Conservation (phyloP, 768 basidiomycete species). For the Strobilomyces confusus region DNA sequence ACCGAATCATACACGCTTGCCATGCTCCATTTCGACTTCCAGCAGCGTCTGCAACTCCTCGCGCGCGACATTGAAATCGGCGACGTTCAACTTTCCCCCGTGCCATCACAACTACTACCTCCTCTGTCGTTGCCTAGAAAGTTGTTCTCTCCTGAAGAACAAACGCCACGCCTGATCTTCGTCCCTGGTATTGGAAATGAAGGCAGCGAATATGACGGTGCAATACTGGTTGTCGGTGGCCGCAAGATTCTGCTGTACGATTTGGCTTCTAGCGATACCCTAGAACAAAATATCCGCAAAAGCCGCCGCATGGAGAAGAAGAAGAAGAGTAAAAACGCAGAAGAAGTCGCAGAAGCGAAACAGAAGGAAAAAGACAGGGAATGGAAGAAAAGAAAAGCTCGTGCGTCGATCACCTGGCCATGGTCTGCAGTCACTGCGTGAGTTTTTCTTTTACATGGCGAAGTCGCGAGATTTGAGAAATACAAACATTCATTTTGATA, state of each 20-base stretch:
- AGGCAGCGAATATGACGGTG: slow-evolving; percentile 48
- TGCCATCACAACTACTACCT: slow-evolving; percentile 43
- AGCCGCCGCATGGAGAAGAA: slow-evolving; percentile 48
- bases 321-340: slow-evolving; percentile 43
- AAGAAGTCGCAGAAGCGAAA: slow-evolving; percentile 43
- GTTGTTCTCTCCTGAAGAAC: slow-evolving; percentile 37
- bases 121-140: slow-evolving; percentile 51
- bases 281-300: slow-evolving; percentile 54
- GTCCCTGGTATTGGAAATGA: slow-evolving; percentile 26
- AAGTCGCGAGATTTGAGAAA: not conserved
- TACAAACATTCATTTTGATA: not conserved
- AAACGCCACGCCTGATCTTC: slow-evolving; percentile 38
- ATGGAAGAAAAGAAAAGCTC: slow-evolving; percentile 49
- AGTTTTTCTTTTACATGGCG: slow-evolving; percentile 19
- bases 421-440: slow-evolving; percentile 73
- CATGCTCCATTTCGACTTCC: slow-evolving; percentile 64
- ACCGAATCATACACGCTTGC: slow-evolving; percentile 51
- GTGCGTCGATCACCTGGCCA: slow-evolving; percentile 64
- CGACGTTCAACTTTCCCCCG: slow-evolving; percentile 47
- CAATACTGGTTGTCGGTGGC: slow-evolving; percentile 68
- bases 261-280: slow-evolving; percentile 41
- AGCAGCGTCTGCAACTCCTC: slow-evolving; percentile 57
- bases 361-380: slow-evolving; percentile 58
- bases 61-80: slow-evolving; percentile 51
- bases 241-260: slow-evolving; percentile 61